A percentile compares a stretch with the other conserved stretches of the same genome.
These are phyloP conservation scores for Persicaria maculosa DNA, from an alignment of 148 eudicot species.

Conservation along the genomic window DNA sequence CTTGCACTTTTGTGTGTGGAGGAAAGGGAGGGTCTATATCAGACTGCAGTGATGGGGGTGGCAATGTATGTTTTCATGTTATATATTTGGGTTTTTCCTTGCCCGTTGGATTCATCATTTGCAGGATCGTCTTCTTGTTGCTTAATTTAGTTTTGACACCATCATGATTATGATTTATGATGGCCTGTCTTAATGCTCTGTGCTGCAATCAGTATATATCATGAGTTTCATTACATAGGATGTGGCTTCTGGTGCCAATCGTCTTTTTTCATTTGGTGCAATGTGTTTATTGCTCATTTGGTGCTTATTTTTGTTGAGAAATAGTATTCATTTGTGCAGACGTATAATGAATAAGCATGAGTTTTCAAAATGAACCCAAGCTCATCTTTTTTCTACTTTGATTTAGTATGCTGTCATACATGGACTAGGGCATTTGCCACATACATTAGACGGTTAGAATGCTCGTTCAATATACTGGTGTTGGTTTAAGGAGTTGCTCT, in stretches of 20 bases:
- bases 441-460: background rate
- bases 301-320: background rate
- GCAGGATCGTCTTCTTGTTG: background rate
- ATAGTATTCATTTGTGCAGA: no score
- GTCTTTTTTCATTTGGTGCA: background rate
- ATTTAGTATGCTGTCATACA: background rate
- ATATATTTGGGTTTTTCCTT: background rate
- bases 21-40: background rate
- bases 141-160: background rate
- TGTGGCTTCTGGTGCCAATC: background rate
- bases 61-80: background rate
- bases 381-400: background rate
- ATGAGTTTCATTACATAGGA: background rate
- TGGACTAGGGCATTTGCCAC: background rate
- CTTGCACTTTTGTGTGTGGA: background rate
- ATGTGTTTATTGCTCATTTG: background rate
- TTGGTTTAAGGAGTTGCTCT: background rate
- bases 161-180: background rate
- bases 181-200: background rate
- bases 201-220: background rate
- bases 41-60: background rate
- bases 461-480: background rate
- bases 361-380: no score
- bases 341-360: no score
- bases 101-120: background rate